Evolutionary conservation across 2,329 filamentous ascomycete genomes (phyloP).

Genomic region (Aureobasidium sp.): DNA sequence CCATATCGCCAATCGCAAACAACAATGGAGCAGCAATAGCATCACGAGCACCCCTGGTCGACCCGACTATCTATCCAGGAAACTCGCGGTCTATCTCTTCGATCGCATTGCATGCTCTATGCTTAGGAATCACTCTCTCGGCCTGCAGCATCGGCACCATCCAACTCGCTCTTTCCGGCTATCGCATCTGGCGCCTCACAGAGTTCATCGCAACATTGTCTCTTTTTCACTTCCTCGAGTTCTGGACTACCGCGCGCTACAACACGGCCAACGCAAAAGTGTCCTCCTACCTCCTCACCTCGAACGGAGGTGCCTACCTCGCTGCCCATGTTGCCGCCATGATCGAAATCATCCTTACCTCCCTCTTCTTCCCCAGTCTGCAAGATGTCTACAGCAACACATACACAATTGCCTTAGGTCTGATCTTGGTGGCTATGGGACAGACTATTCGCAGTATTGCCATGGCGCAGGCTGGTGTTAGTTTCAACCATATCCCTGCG

Average conservation of each 20-base stretch:
- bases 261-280: slow-evolving; percentile 69
- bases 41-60: slow-evolving; percentile 18
- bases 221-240: slow-evolving; percentile 93
- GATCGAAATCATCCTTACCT: slow-evolving; percentile 61
- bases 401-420: slow-evolving; percentile 46
- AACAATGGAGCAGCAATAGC: slow-evolving; percentile 12
- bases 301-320: slow-evolving; percentile 79
- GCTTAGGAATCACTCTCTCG: slow-evolving; percentile 35
- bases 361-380: slow-evolving; percentile 46
- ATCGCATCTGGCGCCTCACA: slow-evolving; percentile 47
- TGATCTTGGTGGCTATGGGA: slow-evolving; percentile 59
- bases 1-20: background rate
- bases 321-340: slow-evolving; percentile 72
- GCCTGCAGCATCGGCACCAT: slow-evolving; percentile 26
- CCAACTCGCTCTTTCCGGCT: slow-evolving; percentile 18
- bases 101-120: slow-evolving; percentile 42
- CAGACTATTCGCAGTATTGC: slow-evolving; percentile 72
- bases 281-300: slow-evolving; percentile 72
- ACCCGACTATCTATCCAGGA: slow-evolving; percentile 33
- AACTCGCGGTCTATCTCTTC: slow-evolving; percentile 40
- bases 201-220: slow-evolving; percentile 63
- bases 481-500: slow-evolving; percentile 84
- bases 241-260: slow-evolving; percentile 77
- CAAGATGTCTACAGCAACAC: slow-evolving; percentile 38
- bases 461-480: slow-evolving; percentile 82